Percentiles rank a stretch among this genome's conserved stretches.
phyloP scores from a whole-genome alignment of 2,329 filamentous ascomycete species.

The Thielaviopsis populi region DNA sequence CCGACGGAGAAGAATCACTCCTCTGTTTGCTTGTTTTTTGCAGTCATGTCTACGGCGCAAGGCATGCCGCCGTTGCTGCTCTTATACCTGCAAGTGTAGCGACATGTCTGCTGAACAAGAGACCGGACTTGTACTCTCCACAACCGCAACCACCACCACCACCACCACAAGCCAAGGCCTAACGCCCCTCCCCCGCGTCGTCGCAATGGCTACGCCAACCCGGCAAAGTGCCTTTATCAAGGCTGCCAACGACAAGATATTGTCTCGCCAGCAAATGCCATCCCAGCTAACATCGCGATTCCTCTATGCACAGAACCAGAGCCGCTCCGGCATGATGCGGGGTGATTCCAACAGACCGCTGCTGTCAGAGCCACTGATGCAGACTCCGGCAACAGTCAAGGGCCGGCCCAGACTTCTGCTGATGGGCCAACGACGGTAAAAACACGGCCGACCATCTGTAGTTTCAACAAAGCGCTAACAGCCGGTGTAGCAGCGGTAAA shows the following conservation, averaged over 20 bases:
- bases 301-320: conserved; percentile 42
- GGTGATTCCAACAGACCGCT: conserved; percentile 33
- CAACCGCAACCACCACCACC: no score
- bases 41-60: not conserved
- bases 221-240: not conserved
- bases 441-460: conserved; percentile 19
- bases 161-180: not conserved
- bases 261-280: conserved; percentile 8
- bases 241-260: not conserved
- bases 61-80: not conserved
- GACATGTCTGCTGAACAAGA: not conserved
- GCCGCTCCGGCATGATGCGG: conserved; percentile 34
- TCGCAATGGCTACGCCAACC: not conserved
- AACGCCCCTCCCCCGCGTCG: not conserved
- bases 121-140: not conserved
- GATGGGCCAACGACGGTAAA: conserved; percentile 87
- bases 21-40: not conserved
- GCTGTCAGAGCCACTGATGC: conserved; percentile 29
- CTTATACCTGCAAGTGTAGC: not conserved
- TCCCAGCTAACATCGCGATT: conserved; percentile 17
- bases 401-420: conserved; percentile 73
- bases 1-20: not conserved
- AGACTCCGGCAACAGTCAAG: conserved; percentile 27
- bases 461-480: not conserved
- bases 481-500: conserved; percentile 70